Evolutionary conservation across 805 yeast species (phyloP), one percentile per base, ranked within the genome.

Genomic region (Kazachstania martiniae): DNA sequence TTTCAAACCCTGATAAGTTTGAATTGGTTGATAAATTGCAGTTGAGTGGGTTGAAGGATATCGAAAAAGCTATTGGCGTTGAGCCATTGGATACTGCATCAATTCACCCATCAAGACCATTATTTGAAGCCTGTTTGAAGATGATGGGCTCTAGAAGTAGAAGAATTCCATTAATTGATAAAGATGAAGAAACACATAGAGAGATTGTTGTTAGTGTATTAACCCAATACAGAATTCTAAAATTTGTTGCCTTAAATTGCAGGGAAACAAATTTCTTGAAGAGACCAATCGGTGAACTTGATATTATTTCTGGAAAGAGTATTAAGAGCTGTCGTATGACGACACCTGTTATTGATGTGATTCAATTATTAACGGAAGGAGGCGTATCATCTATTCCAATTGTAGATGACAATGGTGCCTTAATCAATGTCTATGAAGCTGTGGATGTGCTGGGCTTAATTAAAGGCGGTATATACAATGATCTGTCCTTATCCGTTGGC

Each of bases 351-450:
- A 77, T 84, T 40, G 95, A 89, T 39, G 95, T 87, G 16, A 91
- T 91, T 36, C 86, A 84, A 48, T 59, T 78, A 38, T 65, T 91
- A 43, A 76, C 89, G 7, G 72, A 73, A 32, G 72, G 76, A 31
- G 75, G 86, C n/a, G 91, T 91, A 10, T 77, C 94, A 4, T 82
- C 96, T 2, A 78, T 91, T 21, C 99, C 99, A 1, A 87, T 91
- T 36, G 76, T 91, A 19, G 96, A 89, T 49, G 84, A 75, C 13
- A 62, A 68, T 23, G 53, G 53, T 7, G 63, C 67, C 24, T 64
- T 91, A 42, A 68, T 85, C 41, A 91, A 91, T 51, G 94, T 89
- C 26, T 91, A 87, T 55, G 99, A 91, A 61, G 93, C 95, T 0
- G 93, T 85, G 21, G 99, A 91, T 59, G 93, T 91, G 3, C 65